Evolutionary conservation across 2,329 filamentous ascomycete species (phyloP), one percentile per base, ranked within the genome.

Genomic region (Pseudogymnoascus sp.): DNA sequence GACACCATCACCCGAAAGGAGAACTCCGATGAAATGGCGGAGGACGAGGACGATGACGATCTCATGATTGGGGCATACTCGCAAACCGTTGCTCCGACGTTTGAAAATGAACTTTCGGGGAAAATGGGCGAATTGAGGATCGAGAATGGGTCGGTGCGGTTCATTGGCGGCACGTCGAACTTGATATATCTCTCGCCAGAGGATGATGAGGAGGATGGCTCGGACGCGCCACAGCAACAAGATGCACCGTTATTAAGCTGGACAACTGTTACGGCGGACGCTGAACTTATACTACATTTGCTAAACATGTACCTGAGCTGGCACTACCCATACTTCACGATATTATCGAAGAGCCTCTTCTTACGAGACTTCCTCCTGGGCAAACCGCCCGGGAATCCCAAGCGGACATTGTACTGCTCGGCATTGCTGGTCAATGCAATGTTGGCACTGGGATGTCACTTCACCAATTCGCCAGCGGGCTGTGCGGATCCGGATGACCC

Each of bases 221-320:
- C 71, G 2, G 72, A 74, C 23, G 65, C 70, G 1, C 66, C 71
- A 18, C 68, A 69, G 33, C 71, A 74, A 61, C 70, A 82, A 65
- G 84, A 88, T 61, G 84, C 93, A 65, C 87, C 91, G 3, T 81
- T 94, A 62, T 86, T 85, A 18, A 92, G 88, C 62, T 99, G 94
- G 94, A 96, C 93, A 0, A 84, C 81, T 14, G 91, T 96, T 53
- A 96, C 91, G 1, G 80, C 85, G 60, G 91, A 97, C 73, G 81
- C 86, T 23, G 84, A 89, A 62, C 80, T 96, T 53, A 86, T 97
- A 69, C 83, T 87, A 14, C 93, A 97, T 74, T 84, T 99, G 16
- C 85, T 99, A 72, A 93, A 92, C 71, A 92, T 97, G 90, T 99
- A 99, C 76, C 97, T 97, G 77, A 91, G 87, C 69, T 97, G 93